Evolutionary conservation across 208 protist species (phyloP), one percentile per base, ranked within the genome.

Genomic region (Balamuthia mandrillaris): DNA sequence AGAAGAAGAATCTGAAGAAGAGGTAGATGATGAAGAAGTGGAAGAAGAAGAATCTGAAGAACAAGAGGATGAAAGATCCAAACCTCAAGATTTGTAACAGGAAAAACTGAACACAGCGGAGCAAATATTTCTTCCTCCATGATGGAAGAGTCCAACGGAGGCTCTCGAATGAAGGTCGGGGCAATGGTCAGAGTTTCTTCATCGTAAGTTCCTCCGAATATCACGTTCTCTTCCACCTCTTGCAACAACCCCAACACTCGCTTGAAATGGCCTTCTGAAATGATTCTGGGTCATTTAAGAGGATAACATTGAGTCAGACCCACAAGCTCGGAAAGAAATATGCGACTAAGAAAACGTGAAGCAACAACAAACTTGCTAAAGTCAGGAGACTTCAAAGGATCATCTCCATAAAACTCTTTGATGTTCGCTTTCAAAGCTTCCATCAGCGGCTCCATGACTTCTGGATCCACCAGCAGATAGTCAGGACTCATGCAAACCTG

Each of bases 81-180:
- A n/a, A n/a, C n/a, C n/a, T n/a, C n/a, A n/a, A n/a, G n/a, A n/a
- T n/a, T n/a, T n/a, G n/a, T n/a, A n/a, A n/a, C n/a, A n/a, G n/a
- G n/a, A n/a, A n/a, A n/a, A n/a, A n/a, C n/a, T n/a, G n/a, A n/a
- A n/a, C n/a, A n/a, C n/a, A n/a, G n/a, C n/a, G n/a, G n/a, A n/a
- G n/a, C n/a, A n/a, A n/a, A n/a, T n/a, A n/a, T n/a, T n/a, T n/a
- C n/a, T n/a, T n/a, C n/a, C n/a, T n/a, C n/a, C 78, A 84, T 84
- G 37, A 93, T 44, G 52, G 81, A 49, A n/a, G 52, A 41, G 27
- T 52, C 74, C 1, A 16, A 14, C 37, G 82, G 61, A 10, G 91
- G 86, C 81, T 93, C 35, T n/a, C 78, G 18, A 4, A 98, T 78
- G 44, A 97, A 37, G 5, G 95, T 97, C 41, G 95, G 95, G 24